Base-by-base conservation (phyloP, 306 rosid species). In the Corylus avellana region DNA sequence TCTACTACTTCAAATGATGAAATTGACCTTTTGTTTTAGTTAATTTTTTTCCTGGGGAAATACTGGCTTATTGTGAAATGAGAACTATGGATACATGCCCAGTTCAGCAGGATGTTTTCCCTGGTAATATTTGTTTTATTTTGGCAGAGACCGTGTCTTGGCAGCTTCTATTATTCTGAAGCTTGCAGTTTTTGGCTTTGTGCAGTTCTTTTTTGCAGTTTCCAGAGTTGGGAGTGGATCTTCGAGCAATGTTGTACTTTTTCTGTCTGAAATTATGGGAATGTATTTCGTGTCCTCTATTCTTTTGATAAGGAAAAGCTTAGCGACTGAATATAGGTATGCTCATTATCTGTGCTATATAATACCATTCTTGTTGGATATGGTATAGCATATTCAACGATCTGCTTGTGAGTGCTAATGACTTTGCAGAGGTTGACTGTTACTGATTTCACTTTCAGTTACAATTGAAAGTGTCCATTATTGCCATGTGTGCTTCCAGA, bases 151-250 rank as follows among this genome's bases (percentile, higher is more conserved):
- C 17, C 50, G 6, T 70, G 54, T 39, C 66, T 66, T 42, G 4
- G 70, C 57, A 14, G 50, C 29, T 49, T 79, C 58, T 25, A 37
- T 76, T 72, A 5, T 71, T 70, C 42, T 58, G n/a, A 20, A 70
- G 84, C 80, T 70, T 75, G 72, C 56, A 61, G 25, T 69, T 46
- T 64, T 75, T 79, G 22, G 51, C 70, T 84, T 73, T 35, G 1
- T 74, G 75, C 84, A 95, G 99, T 95, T 95, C 96, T 95, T 95
- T 89, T 95, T 95, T 66, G 98, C 99, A 73, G 97, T 95, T 79
- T 95, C 98, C 77, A 88, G 99, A 86, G 98, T 91, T 78, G 98
- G 99, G 78, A 95, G 99, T 88, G 97, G 99, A 86, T 95, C 99
- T 77, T 95, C 99, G 51, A 95, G 99, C 92, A 95, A 95, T 59